phyloP scores from a whole-genome alignment of 2,329 filamentous ascomycete genomes.

The Mariannaea sp. region DNA sequence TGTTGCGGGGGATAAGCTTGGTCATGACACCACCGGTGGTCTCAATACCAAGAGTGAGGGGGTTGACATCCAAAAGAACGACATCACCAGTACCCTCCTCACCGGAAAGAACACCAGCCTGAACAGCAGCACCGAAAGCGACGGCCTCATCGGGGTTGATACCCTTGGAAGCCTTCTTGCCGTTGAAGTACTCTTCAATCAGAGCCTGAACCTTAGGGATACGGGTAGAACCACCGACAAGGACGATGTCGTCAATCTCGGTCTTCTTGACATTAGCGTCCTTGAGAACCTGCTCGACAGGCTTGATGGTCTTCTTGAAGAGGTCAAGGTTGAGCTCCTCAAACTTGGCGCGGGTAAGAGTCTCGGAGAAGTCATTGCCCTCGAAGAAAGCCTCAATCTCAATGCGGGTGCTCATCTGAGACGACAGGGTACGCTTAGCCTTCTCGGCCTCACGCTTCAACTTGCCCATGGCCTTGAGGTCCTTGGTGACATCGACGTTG shows the following conservation, averaged over 20 bases:
- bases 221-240: conserved; percentile 98
- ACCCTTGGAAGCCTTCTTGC: conserved; percentile 98
- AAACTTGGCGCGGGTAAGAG: conserved; percentile 97
- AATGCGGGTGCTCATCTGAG: conserved; percentile 89
- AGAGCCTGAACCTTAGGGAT: conserved; percentile 96
- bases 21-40: conserved; percentile 98
- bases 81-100: conserved; percentile 80
- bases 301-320: conserved; percentile 99
- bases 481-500: conserved; percentile 88
- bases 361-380: conserved; percentile 98
- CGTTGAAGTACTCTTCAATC: conserved; percentile 92
- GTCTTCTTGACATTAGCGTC: conserved; percentile 97
- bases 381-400: conserved; percentile 98
- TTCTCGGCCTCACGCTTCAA: conserved; percentile 99
- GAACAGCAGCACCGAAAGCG: conserved; percentile 94
- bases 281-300: conserved; percentile 97
- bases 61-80: conserved; percentile 97
- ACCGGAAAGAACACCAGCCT: conserved; percentile 92
- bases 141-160: conserved; percentile 99
- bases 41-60: conserved; percentile 94
- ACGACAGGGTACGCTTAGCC: conserved; percentile 97
- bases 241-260: conserved; percentile 94
- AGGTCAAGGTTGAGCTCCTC: conserved; percentile 99
- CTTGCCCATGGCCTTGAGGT: conserved; percentile 98
- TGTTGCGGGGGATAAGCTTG: conserved; percentile 93